Evolutionary conservation across 1,284 basidiomycete genomes (phyloP).

Genomic region (Microbotryum violaceum): DNA sequence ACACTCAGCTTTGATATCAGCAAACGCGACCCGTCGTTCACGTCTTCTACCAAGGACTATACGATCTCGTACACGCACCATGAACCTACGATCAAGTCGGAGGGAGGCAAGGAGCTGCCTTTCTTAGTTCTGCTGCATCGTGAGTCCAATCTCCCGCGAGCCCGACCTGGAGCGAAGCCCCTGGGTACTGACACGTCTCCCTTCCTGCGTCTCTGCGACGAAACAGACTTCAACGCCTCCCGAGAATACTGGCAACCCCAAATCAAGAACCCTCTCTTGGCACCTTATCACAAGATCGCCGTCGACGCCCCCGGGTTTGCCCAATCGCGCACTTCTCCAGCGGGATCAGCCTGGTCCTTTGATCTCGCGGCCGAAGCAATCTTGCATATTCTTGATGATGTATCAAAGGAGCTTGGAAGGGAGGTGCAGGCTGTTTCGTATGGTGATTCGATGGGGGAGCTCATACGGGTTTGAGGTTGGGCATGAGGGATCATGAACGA

Average conservation of each 20-base stretch:
- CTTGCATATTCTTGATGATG: conserved; percentile 1
- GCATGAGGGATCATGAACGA: conserved; percentile 1
- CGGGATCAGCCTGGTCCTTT: conserved; percentile 4
- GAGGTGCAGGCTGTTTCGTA: background rate
- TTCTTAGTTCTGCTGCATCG: conserved; percentile 2
- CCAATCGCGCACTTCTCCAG: background rate
- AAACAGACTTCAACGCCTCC: conserved; percentile 8
- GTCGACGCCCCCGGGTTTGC: conserved; percentile 10
- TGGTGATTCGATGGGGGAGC: conserved; percentile 13
- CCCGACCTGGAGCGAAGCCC: background rate
- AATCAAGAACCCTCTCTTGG: conserved; percentile 3
- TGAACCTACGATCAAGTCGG: background rate
- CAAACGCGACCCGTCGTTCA: conserved; percentile 1
- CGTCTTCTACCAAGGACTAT: background rate
- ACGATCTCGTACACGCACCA: conserved; percentile 5
- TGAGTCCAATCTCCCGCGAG: background rate
- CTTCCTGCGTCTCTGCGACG: background rate
- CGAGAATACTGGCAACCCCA: conserved; percentile 9
- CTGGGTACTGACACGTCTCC: too few species aligned
- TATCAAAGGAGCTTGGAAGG: too few species aligned
- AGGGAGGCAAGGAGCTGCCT: background rate
- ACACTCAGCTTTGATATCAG: background rate
- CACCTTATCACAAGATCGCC: conserved; percentile 3
- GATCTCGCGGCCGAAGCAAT: conserved; percentile 5
- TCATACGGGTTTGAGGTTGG: conserved; percentile 8